These are phyloP conservation scores for Pseudogymnoascus sp. DNA, from an alignment of 2,329 filamentous ascomycete species.

Conservation along the genomic window DNA sequence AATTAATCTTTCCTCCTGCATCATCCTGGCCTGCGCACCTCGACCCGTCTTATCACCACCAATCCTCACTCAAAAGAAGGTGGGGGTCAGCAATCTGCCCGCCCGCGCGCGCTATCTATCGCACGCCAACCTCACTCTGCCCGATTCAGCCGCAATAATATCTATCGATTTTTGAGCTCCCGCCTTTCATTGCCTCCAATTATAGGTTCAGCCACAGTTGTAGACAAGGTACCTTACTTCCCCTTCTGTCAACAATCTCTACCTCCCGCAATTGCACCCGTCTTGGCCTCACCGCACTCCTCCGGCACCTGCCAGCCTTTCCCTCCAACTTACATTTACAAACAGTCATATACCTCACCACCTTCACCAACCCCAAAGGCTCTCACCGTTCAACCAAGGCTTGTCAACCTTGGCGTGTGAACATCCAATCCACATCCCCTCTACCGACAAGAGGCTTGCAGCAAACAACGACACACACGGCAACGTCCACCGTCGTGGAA, in stretches of 20 bases:
- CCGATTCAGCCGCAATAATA: slow-evolving; percentile 3
- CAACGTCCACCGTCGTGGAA: neutral
- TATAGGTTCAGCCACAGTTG: neutral
- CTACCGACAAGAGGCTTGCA: neutral
- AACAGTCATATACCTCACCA: neutral
- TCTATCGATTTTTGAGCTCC: neutral
- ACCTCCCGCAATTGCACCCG: neutral
- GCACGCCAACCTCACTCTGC: neutral
- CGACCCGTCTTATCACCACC: neutral
- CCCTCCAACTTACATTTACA: neutral
- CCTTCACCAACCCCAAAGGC: neutral
- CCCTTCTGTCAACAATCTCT: neutral
- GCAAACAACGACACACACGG: neutral
- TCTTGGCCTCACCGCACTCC: neutral
- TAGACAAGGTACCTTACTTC: neutral
- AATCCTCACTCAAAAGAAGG: neutral
- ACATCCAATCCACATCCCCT: neutral
- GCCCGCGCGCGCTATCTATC: neutral
- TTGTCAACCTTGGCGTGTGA: neutral
- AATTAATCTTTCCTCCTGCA: neutral
- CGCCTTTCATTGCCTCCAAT: neutral
- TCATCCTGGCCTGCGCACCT: neutral
- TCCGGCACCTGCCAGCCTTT: neutral
- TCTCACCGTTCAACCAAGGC: neutral
- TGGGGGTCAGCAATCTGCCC: neutral